phyloP scores from a whole-genome alignment of 176 grass and related monocot genomes.

The Oryza brachyantha region DNA sequence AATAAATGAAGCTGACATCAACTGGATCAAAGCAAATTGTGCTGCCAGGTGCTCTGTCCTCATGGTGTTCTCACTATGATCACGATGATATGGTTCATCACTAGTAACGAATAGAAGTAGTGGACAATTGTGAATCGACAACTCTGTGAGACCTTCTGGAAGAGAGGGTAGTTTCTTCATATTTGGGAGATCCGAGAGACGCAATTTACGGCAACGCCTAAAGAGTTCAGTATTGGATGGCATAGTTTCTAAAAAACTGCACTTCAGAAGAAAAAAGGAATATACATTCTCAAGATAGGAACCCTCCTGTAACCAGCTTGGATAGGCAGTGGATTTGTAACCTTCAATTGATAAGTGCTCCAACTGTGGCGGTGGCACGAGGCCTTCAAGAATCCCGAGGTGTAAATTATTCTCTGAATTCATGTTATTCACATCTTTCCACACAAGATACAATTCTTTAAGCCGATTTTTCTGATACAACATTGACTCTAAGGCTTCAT shows the following conservation, averaged over 20 bases:
- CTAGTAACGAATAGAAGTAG: background rate
- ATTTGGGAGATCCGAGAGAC: accelerated
- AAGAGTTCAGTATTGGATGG: background rate
- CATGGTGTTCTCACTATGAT: background rate
- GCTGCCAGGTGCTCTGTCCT: background rate
- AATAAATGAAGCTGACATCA: background rate
- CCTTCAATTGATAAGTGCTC: accelerated
- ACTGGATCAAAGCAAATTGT: background rate
- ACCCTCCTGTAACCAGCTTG: conserved; percentile 4
- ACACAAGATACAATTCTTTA: background rate
- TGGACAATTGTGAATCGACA: background rate
- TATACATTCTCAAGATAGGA: background rate
- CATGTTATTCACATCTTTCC: background rate
- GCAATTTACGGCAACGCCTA: accelerated
- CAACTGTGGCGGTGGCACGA: background rate
- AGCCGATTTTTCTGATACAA: background rate
- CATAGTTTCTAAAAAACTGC: background rate
- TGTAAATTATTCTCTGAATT: background rate
- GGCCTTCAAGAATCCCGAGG: background rate
- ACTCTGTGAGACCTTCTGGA: background rate
- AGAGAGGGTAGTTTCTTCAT: background rate
- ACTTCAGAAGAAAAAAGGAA: background rate
- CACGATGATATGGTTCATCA: background rate
- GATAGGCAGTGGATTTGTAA: background rate
- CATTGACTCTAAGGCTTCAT: background rate